Percentiles rank a stretch among this genome's conserved stretches.
phyloP scores from a whole-genome alignment of 2,329 filamentous ascomycete genomes.

The Tolypocladium sp. region DNA sequence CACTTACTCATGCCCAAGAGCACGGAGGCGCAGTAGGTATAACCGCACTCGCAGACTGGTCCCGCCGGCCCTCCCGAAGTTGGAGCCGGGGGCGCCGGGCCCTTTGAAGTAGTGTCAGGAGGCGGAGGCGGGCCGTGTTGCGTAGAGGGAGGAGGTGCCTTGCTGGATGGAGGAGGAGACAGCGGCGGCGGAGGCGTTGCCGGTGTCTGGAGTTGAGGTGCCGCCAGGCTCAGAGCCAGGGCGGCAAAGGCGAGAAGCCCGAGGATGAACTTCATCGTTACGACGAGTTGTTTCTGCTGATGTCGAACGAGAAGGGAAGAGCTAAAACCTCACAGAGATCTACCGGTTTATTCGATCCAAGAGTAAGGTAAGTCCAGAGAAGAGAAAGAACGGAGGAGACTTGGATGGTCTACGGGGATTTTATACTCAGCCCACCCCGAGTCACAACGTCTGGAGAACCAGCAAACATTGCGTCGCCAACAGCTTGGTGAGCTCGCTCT shows the following conservation, averaged over 20 bases:
- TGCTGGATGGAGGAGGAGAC: neutral
- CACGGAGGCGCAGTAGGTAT: constrained; percentile 31
- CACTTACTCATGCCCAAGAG: constrained; percentile 25
- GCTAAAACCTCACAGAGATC: too few species aligned
- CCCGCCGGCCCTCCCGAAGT: constrained; percentile 14
- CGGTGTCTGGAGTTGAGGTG: constrained; percentile 8
- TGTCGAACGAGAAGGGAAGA: neutral
- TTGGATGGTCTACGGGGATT: neutral
- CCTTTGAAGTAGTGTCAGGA: constrained; percentile 1
- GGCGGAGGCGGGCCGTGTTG: neutral
- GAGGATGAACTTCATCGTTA: constrained; percentile 16
- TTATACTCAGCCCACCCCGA: neutral
- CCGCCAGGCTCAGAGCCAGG: constrained; percentile 6
- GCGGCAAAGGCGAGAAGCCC: constrained; percentile 11
- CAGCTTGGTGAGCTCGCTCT: neutral
- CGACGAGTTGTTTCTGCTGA: neutral
- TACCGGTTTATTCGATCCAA: neutral
- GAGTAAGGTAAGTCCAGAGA: neutral
- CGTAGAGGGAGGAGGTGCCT: neutral
- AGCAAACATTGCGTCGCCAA: neutral
- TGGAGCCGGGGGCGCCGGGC: constrained; percentile 5
- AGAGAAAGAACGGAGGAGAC: neutral
- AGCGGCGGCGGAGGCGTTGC: constrained; percentile 13
- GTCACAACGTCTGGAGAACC: neutral
- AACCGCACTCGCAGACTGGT: constrained; percentile 29